Percentiles rank a stretch among this genome's conserved stretches.
These are phyloP conservation scores for Tillandsia fasciculata DNA, from an alignment of 176 grass and related monocot species.

Conservation along the genomic window DNA sequence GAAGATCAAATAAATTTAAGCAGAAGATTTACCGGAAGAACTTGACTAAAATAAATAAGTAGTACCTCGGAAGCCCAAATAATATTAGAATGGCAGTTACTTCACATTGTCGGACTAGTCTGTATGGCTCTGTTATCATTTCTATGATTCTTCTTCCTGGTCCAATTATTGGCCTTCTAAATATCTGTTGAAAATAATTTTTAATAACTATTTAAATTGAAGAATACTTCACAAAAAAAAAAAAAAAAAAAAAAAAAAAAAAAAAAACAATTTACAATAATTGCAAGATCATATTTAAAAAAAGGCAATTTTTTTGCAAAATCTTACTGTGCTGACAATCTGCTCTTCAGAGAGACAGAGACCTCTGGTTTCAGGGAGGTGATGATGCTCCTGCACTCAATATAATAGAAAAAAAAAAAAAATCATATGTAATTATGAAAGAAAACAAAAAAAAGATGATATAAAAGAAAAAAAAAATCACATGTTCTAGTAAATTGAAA, in stretches of 20 bases:
- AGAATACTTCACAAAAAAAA: not conserved
- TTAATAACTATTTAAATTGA: not conserved
- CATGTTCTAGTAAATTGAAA: slow-evolving; percentile 9
- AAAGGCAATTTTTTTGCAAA: slow-evolving; percentile 1
- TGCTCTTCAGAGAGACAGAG: slow-evolving; percentile 82
- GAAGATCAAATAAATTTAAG: not conserved
- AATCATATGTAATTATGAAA: slow-evolving; percentile 5
- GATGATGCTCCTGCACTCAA: slow-evolving; percentile 35
- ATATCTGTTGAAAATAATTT: slow-evolving; percentile 33
- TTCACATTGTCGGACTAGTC: slow-evolving; percentile 54
- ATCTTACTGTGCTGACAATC: slow-evolving; percentile 63
- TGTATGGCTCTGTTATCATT: slow-evolving; percentile 47
- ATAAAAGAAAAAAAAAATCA: not conserved
- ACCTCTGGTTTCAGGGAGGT: slow-evolving; percentile 75
- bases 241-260: not conserved
- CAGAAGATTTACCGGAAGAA: too few species aligned
- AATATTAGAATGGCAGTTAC: slow-evolving; percentile 91
- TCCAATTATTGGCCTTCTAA: slow-evolving; percentile 62
- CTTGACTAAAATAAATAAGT: not conserved
- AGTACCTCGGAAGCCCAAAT: slow-evolving; percentile 73
- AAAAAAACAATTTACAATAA: not conserved
- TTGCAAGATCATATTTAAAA: too few species aligned
- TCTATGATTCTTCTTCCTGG: slow-evolving; percentile 66
- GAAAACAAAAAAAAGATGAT: not conserved
- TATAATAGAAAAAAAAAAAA: slow-evolving; percentile 14